These are phyloP conservation scores for Rhazya stricta DNA, from an alignment of 257 asterid species.

Conservation along the genomic window DNA sequence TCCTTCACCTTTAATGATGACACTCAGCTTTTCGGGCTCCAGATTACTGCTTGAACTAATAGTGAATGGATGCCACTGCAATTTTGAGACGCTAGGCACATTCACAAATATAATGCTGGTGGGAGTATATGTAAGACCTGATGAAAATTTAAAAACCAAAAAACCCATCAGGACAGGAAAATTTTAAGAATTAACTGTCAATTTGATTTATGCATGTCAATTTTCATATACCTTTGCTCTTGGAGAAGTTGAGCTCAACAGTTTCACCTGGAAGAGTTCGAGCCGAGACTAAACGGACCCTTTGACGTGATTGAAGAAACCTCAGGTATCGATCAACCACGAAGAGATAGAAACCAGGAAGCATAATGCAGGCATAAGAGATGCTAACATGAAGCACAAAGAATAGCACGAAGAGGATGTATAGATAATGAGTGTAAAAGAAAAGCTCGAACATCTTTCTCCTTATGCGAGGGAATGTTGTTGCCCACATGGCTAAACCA, in stretches of 20 bases:
- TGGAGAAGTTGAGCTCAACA: constrained; percentile 73
- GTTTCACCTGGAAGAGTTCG: constrained; percentile 53
- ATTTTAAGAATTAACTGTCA: neutral
- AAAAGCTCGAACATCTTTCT: constrained; percentile 75
- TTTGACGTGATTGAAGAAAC: constrained; percentile 61
- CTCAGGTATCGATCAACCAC: constrained; percentile 63
- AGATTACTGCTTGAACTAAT: constrained; percentile 59
- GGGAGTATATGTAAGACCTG: constrained; percentile 58
- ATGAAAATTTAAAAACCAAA: neutral
- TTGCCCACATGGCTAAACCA: constrained; percentile 60
- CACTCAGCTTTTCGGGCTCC: constrained; percentile 66
- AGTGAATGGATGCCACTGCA: constrained; percentile 96
- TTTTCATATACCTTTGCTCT: constrained; percentile 38
- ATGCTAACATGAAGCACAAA: constrained; percentile 70
- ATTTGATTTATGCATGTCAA: neutral
- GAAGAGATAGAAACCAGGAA: constrained; percentile 91
- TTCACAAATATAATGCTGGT: constrained; percentile 75
- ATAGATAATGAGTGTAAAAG: constrained; percentile 77
- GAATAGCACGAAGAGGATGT: constrained; percentile 64
- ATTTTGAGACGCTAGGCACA: constrained; percentile 64
- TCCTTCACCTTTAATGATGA: constrained; percentile 66
- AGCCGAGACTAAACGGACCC: constrained; percentile 57
- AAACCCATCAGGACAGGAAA: neutral
- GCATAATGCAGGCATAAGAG: constrained; percentile 43
- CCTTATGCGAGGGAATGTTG: constrained; percentile 62